Conservation (phyloP, 176 grass and related monocot species). For the Bromus sterilis region DNA sequence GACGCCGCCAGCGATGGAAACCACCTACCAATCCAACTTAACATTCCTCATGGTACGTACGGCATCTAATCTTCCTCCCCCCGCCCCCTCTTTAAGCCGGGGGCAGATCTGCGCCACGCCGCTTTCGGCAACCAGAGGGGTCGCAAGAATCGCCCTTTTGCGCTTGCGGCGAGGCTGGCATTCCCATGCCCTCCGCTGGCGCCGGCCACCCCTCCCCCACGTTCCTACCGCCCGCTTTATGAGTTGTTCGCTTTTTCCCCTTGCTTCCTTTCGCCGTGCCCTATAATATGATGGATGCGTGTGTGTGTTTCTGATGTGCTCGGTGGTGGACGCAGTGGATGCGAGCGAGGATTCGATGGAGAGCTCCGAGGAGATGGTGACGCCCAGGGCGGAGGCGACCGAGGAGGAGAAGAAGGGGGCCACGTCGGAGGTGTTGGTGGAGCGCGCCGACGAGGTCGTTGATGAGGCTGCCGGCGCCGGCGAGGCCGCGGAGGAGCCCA, state of each 20-base stretch:
- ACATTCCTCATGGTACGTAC: conserved; percentile 17
- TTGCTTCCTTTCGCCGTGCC: conserved; percentile 20
- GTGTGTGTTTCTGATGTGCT: conserved; percentile 19
- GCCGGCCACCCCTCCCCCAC: neutral
- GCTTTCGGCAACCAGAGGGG: conserved; percentile 28
- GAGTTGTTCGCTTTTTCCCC: conserved; percentile 27
- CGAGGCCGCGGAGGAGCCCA: conserved; percentile 36
- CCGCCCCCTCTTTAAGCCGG: neutral
- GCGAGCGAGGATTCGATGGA: conserved; percentile 52
- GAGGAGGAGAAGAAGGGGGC: conserved; percentile 40
- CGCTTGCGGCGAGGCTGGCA: conserved; percentile 45
- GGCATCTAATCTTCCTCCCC: neutral
- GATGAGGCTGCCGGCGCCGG: neutral
- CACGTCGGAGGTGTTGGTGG: neutral
- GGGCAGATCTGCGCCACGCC: conserved; percentile 26
- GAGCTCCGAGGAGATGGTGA: conserved; percentile 66
- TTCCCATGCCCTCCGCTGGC: conserved; percentile 29
- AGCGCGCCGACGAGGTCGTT: conserved; percentile 10
- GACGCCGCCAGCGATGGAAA: conserved; percentile 17
- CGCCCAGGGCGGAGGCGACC: conserved; percentile 32
- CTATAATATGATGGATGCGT: conserved; percentile 38
- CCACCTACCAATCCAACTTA: conserved; percentile 33
- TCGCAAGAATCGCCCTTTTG: conserved; percentile 34
- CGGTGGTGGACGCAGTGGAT: conserved; percentile 33
- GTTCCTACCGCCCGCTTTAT: conserved; percentile 38